Base-by-base conservation (phyloP, 805 yeast species). In the Pichia cabralensis region DNA sequence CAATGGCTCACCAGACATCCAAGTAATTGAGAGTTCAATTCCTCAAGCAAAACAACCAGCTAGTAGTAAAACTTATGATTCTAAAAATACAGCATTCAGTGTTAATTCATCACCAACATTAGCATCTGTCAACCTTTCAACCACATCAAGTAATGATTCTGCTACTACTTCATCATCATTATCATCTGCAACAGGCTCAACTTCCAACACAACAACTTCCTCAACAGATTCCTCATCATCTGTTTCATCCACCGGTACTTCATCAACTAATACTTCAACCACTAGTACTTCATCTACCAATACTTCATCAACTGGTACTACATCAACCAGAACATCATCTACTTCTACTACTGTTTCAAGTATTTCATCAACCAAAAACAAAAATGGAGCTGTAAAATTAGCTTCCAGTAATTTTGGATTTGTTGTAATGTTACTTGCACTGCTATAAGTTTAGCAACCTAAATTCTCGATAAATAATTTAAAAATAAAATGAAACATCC, bases 1-100 rank as follows among this genome's bases (percentile, higher is more conserved):
- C 33, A 39, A 45, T 15, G 46, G 64, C 5, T 50, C 48, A 7
- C 53, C 48, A 30, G 53, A 70, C 35, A 64, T 75, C 30, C 69
- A 70, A 33, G 27, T 32, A 2, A 41, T 45, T 24, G 16, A 26
- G n/a, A 18, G 20, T 17, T 61, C 53, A 9, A 66, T 77, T 25
- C 42, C 52, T 10, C 34, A 39, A 18, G 45, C 41, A 3, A 40
- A 37, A 20, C 28, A 33, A 20, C 38, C 45, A 6, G 16, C 18
- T 11, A 9, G 13, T 6, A 15, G 34, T 4, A 24, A 20, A 2
- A 39, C 41, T 6, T 42, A 39, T 37, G 45, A 41, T 12, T 14
- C 36, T 4, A 17, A 14, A 5, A 33, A 39, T 34, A 33, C 23
- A 22, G 22, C 34, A 4, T 37, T 42, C 15, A 35, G 32, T 11